A percentile compares a stretch with the other conserved stretches of the same genome.
Conservation (phyloP, 345 rosid species). For the Gossypium arboreum region DNA sequence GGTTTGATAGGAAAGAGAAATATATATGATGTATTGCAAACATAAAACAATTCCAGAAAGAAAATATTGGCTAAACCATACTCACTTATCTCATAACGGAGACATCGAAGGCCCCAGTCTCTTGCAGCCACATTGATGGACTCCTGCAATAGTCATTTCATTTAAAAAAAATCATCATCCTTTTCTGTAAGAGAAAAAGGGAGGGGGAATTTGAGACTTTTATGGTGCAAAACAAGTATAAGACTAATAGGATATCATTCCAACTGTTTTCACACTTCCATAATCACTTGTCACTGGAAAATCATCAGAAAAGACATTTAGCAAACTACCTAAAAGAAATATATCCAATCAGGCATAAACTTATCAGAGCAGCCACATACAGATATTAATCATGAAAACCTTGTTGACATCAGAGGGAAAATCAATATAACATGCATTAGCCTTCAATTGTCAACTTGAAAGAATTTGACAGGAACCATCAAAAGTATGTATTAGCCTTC, state of each 20-base stretch:
- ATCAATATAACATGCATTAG: neutral
- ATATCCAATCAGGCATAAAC: neutral
- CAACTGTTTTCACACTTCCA: neutral
- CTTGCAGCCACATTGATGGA: slow-evolving; percentile 85
- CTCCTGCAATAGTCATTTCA: slow-evolving; percentile 46
- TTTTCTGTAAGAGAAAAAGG: neutral
- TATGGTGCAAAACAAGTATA: neutral
- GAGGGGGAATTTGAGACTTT: neutral
- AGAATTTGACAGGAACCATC: neutral
- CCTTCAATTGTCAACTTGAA: neutral
- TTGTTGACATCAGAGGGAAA: neutral
- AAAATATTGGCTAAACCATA: neutral
- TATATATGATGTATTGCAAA: slow-evolving; percentile 3
- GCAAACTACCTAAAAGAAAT: slow-evolving; percentile 2
- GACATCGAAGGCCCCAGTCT: slow-evolving; percentile 93
- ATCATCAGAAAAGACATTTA: neutral
- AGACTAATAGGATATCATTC: neutral
- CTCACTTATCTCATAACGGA: slow-evolving; percentile 95
- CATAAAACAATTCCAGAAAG: neutral
- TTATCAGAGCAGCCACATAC: neutral
- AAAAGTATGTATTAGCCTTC: neutral
- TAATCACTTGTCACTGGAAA: neutral
- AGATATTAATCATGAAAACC: neutral
- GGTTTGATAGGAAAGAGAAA: slow-evolving; percentile 1
- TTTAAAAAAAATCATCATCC: slow-evolving; percentile 3